Base-by-base conservation (phyloP, 2,329 filamentous ascomycete genomes). In the Monosporascus sp. region DNA sequence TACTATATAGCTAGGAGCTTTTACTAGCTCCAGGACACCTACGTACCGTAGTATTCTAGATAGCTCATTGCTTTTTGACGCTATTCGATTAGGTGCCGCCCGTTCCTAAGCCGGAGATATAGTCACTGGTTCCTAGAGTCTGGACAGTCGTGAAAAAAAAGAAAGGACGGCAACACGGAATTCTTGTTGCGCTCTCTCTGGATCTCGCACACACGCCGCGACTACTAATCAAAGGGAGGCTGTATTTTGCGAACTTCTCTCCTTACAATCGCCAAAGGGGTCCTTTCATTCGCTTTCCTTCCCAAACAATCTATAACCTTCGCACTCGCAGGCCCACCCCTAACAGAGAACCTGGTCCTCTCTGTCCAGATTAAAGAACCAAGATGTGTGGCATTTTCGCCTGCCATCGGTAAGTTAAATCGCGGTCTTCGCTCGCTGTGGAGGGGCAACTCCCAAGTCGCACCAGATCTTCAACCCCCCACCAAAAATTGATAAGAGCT, bases 331-430 rank as follows among this genome's bases (percentile, higher is more conserved):
- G 31, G 2, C 28, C 9, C n/a, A n/a, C 9, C 9, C 28, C 11
- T 31, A 31, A 9, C 31, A 14, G 31, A 5, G 31, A 52, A 57
- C 44, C 44, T 51, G 18, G 15, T 40, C 18, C 20, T 44, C 26
- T 37, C 54, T 46, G 41, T 47, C 50, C 48, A 56, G 60, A 53
- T 44, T 44, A 35, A 49, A 64, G 58, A 67, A 71, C 69, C 79
- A 88, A 72, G 66, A 96, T 96, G 91, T 96, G 91, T 87, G 91
- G 91, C 74, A 96, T 97, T 70, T 97, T 97, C 74, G 92, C 91
- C 67, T 97, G 92, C 77, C 90, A 97, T 76, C 80, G 83, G 91
- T 96, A 77, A 72, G 85, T 80, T 55, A 44, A 57, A 28, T 41
- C 49, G 49, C 51, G 53, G 26, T 18, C n/a, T n/a, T 37, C 60